These are phyloP conservation scores for Blattamonas nauphoetae DNA, from an alignment of 78 protist species.

Conservation along the genomic window DNA sequence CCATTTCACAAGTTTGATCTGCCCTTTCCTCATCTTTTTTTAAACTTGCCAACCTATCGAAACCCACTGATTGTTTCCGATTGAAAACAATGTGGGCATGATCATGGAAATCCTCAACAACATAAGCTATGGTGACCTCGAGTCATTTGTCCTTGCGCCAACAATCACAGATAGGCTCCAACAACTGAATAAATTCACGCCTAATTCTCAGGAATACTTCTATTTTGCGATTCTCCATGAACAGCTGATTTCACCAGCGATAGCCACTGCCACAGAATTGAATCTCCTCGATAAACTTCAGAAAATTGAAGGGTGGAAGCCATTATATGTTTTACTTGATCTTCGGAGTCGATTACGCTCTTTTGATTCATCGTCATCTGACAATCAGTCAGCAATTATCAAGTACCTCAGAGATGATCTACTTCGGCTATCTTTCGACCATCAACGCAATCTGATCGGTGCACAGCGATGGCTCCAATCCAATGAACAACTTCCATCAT, in stretches of 20 bases:
- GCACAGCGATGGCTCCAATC: too few relatives aligned
- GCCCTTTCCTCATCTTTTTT: too few relatives aligned
- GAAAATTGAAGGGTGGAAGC: too few relatives aligned
- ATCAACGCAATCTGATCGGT: too few relatives aligned
- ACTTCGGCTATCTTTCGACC: neutral
- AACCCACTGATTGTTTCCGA: too few relatives aligned
- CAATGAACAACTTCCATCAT: too few relatives aligned
- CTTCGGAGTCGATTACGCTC: neutral
- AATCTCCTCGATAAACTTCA: neutral
- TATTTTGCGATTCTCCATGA: neutral
- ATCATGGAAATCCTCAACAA: too few relatives aligned
- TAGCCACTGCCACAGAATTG: neutral
- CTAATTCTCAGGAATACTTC: neutral
- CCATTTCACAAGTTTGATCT: too few relatives aligned
- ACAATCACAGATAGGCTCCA: neutral
- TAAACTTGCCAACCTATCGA: too few relatives aligned
- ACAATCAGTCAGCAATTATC: neutral
- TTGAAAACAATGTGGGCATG: too few relatives aligned
- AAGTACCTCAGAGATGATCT: neutral
- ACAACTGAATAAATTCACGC: neutral
- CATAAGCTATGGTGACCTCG: too few relatives aligned
- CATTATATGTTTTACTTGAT: neutral
- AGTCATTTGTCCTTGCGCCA: neutral
- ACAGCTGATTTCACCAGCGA: neutral
- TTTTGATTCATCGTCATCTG: neutral